Base-by-base conservation (phyloP, 2,329 filamentous ascomycete species). In the Mycosphaerella sp. region DNA sequence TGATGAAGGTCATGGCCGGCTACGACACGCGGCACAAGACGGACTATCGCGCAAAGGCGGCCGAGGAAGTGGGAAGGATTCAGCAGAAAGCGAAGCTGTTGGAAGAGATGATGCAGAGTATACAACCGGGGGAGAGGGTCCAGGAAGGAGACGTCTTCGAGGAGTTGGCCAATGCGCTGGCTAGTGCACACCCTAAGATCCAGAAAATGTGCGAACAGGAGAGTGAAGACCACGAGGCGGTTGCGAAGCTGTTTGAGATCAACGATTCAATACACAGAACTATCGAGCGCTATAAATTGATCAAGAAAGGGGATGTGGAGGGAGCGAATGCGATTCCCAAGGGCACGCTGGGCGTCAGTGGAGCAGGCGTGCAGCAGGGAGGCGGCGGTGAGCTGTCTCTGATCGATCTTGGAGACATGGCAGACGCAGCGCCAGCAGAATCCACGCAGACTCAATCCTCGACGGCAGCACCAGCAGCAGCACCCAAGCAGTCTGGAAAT, bases 201-300 rank as follows among this genome's bases (percentile, higher is more conserved):
- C 91, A 97, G 68, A 96, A 89, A 73, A 98, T 98, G 91, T 97
- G 91, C 65, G 91, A 97, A 70, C 93, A 98, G 70, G 93, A 98
- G 66, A 96, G 90, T 9, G 91, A 97, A 55, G 93, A 98, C 65
- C 84, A 89, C 55, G 93, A 96, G 73, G 93, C 93, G 4, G 93
- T 98, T 5, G 87, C 89, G 39, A 95, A 95, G 71, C 77, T 98
- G 9, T 79, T 98, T 50, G 89, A 97, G 67, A 97, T 98, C 66
- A 98, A 98, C 67, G 93, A 98, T 70, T 96, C 90, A 72, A 98
- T 98, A 79, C 88, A 97, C 67, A 83, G 91, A 56, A 98, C 93
- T 1, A 88, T 97, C 50, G 89, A 97, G 71, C 78, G 93, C 58
- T 98, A 97, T 70, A 95, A 89, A 76, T 75, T 97, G 49, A 84